Percentiles rank a stretch among this genome's conserved stretches.
Evolutionary conservation across 2,329 filamentous ascomycete genomes (phyloP).

Genomic region (Trichoderma sp.): DNA sequence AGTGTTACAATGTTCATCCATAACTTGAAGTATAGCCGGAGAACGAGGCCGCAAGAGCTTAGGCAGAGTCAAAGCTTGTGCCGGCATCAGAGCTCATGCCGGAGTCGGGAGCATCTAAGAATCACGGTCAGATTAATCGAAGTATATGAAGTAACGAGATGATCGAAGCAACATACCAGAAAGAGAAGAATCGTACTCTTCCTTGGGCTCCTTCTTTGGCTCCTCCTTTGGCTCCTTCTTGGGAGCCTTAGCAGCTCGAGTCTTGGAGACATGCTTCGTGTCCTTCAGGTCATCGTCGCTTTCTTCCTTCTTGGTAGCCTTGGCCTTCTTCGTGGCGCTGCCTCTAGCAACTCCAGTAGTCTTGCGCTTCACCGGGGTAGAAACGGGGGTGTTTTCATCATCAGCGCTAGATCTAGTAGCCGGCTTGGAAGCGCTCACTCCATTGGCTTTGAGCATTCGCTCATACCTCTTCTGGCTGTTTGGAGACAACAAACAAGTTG

Average conservation of each 20-base stretch:
- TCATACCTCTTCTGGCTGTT: slow-evolving; percentile 65
- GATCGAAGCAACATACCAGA: slow-evolving; percentile 25
- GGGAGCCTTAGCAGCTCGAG: background rate
- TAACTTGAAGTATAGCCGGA: background rate
- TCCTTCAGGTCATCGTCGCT: slow-evolving; percentile 22
- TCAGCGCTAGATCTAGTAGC: slow-evolving; percentile 16
- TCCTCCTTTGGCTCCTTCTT: slow-evolving; percentile 22
- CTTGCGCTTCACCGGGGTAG: slow-evolving; percentile 32
- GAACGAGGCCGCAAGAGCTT: background rate
- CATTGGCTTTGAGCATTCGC: slow-evolving; percentile 59
- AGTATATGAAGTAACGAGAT: no score
- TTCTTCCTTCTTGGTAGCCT: slow-evolving; percentile 28
- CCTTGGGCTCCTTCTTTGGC: slow-evolving; percentile 23
- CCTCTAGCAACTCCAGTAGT: slow-evolving; percentile 24
- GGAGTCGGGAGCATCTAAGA: slow-evolving; percentile 10
- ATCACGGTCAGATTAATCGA: background rate
- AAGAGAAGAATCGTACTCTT: slow-evolving; percentile 27
- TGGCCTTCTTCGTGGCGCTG: slow-evolving; percentile 30
- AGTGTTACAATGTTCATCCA: background rate
- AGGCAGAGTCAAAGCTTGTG: slow-evolving; percentile 11
- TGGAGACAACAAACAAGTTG: background rate
- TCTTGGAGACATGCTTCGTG: slow-evolving; percentile 18
- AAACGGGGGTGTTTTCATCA: slow-evolving; percentile 14
- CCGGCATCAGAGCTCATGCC: background rate
- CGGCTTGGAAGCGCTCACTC: slow-evolving; percentile 35